Conservation (phyloP, 495 filamentous ascomycete species). For the Penicillium lividum region DNA sequence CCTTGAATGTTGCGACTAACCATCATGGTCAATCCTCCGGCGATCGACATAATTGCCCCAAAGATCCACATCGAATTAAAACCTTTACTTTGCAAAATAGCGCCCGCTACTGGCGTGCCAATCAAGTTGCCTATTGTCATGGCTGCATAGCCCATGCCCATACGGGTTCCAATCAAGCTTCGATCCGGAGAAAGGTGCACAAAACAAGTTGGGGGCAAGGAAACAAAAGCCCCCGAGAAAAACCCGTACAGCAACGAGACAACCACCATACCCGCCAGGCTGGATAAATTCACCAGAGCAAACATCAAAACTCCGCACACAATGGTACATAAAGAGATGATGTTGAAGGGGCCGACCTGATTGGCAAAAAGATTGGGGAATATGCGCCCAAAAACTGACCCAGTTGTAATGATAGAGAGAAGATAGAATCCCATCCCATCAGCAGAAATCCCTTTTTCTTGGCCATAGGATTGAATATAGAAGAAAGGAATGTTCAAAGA, state of each 20-base stretch:
- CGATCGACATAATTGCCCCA: too few species aligned
- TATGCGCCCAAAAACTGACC: conserved; percentile 40
- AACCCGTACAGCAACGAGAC: conserved; percentile 23
- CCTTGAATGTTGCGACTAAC: too few species aligned
- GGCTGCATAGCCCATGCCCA: conserved; percentile 34
- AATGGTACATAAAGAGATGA: conserved; percentile 29
- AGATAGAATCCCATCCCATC: conserved; percentile 36
- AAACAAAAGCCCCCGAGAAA: conserved; percentile 33
- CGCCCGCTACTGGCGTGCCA: conserved; percentile 35
- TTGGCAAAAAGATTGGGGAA: conserved; percentile 39
- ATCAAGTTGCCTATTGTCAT: conserved; percentile 28
- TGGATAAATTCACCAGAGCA: conserved; percentile 31
- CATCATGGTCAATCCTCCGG: too few species aligned
- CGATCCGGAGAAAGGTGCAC: conserved; percentile 20
- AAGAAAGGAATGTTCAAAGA: conserved; percentile 36
- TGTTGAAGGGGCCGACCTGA: conserved; percentile 37
- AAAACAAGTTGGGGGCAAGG: conserved; percentile 31
- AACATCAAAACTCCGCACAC: conserved; percentile 32
- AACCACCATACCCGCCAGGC: conserved; percentile 34
- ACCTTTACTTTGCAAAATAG: conserved; percentile 34
- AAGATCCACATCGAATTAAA: conserved; percentile 21
- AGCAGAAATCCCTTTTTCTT: conserved; percentile 7
- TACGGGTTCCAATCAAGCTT: conserved; percentile 33
- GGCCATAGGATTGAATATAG: conserved; percentile 30
- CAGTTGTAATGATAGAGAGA: conserved; percentile 44